Percentiles rank a stretch among this genome's conserved stretches.
Conservation (phyloP, 2,329 filamentous ascomycete species). For the Trichoderma sp. region DNA sequence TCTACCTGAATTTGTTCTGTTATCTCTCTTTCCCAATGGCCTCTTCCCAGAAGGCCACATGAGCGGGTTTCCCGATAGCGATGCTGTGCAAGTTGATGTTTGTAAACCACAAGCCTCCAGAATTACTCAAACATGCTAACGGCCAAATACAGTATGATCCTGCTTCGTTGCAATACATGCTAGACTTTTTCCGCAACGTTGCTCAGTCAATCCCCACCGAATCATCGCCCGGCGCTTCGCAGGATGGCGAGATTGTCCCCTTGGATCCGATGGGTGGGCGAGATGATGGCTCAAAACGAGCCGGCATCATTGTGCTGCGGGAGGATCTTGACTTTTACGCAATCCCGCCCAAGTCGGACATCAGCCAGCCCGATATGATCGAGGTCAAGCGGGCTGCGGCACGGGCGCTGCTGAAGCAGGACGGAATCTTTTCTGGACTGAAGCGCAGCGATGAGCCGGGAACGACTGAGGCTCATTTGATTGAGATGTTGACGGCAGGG, state of each 20-base stretch:
- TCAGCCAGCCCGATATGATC: slow-evolving; percentile 88
- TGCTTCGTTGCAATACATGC: slow-evolving; percentile 95
- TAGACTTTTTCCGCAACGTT: slow-evolving; percentile 95
- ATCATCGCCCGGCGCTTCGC: slow-evolving; percentile 64
- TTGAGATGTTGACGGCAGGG: slow-evolving; percentile 99
- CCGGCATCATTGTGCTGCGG: slow-evolving; percentile 93
- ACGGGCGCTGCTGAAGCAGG: slow-evolving; percentile 79
- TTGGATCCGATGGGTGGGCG: slow-evolving; percentile 70
- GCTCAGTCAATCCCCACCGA: slow-evolving; percentile 91
- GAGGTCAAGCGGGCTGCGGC: slow-evolving; percentile 93
- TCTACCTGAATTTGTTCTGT: slow-evolving; percentile 91
- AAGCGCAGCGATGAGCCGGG: slow-evolving; percentile 94
- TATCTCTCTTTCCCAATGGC: slow-evolving; percentile 99
- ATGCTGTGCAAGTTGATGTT: slow-evolving; percentile 97
- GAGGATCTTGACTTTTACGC: slow-evolving; percentile 98
- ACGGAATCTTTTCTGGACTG: slow-evolving; percentile 93
- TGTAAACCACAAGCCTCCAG: slow-evolving; percentile 44
- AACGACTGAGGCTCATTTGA: slow-evolving; percentile 95
- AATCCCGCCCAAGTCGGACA: slow-evolving; percentile 83
- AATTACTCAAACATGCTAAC: not conserved
- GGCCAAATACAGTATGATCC: slow-evolving; percentile 79
- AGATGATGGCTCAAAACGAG: slow-evolving; percentile 83
- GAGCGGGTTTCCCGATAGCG: slow-evolving; percentile 87
- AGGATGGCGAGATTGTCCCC: slow-evolving; percentile 63
- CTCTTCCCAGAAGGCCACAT: slow-evolving; percentile 95